Base-by-base conservation (phyloP, 2,329 filamentous ascomycete genomes). In the Sporothrix schenckii region DNA sequence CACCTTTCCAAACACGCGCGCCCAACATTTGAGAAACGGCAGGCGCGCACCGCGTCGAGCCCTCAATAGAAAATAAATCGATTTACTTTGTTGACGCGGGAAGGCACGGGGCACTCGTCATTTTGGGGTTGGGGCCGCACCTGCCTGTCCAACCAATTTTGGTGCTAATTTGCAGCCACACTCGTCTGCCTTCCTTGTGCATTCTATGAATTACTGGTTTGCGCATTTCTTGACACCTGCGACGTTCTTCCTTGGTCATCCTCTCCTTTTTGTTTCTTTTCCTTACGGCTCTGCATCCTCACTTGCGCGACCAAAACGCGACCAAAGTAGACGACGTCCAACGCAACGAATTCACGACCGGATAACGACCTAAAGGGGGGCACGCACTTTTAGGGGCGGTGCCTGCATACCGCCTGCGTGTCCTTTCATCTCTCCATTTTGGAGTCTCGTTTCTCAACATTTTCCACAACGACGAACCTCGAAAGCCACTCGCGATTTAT, bases 11-110 rank as follows among this genome's bases (percentile, higher is more conserved):
- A 52, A 61, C 39, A 50, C 58, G 63, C 58, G 39, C 44, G 54
- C 50, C 50, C n/a, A 54, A 44, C 19, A 39, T 49, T 66, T 66
- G 24, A 68, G 34, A 34, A 34, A 27, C 49, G 65, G 69, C 66
- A 71, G 66, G 66, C 70, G 70, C 70, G 70, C 58, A 68, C 66
- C 69, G 69, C 69, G 69, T 71, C 66, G 65, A 68, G 69, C 56
- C n/a, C 24, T 27, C 24, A 7, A 39, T 41, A 69, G 53, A 34
- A 30, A 47, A 60, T 52, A 52, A n/a, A 50, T 70, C 27, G 49
- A 52, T 68, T 34, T 49, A 63, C 54, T 44, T 65, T 71, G 41
- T 53, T 47, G 54, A 53, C 54, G 52, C 47, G 66, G 66, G 66
- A 71, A 71, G 39, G 70, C 58, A 65, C 58, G 49, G 56, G 68